These are phyloP conservation scores for Tuber calosporum DNA, from an alignment of 495 filamentous ascomycete genomes.

Conservation along the genomic window DNA sequence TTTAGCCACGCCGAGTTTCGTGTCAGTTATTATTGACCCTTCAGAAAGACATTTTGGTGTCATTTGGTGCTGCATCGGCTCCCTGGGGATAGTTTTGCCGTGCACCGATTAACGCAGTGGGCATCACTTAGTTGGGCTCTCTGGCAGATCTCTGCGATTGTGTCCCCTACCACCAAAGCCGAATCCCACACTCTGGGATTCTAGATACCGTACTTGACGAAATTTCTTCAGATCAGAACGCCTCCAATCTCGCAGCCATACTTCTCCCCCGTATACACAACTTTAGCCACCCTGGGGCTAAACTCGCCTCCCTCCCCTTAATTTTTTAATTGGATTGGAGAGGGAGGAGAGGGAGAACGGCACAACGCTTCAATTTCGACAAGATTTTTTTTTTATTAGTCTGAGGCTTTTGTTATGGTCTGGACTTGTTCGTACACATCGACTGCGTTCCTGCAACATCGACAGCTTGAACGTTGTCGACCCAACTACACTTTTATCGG, in stretches of 20 bases:
- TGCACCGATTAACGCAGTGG: conserved; percentile 37
- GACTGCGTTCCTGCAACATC: conserved; percentile 41
- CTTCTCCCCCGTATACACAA: conserved; percentile 32
- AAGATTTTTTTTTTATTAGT: conserved; percentile 31
- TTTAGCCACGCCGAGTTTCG: conserved; percentile 28
- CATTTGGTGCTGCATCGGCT: conserved; percentile 33
- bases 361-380: conserved; percentile 37
- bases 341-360: conserved; percentile 41
- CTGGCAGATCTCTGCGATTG: conserved; percentile 34
- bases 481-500: conserved; percentile 40
- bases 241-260: conserved; percentile 36
- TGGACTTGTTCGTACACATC: conserved; percentile 40
- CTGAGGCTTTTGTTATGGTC: conserved; percentile 41
- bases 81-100: conserved; percentile 28
- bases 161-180: conserved; percentile 29
- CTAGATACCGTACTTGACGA: conserved; percentile 21
- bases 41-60: conserved; percentile 26
- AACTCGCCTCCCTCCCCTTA: conserved; percentile 38
- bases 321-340: conserved; percentile 36
- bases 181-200: conserved; percentile 33
- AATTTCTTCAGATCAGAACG: conserved; percentile 37
- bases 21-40: conserved; percentile 27
- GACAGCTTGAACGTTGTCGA: conserved; percentile 40
- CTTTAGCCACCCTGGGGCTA: conserved; percentile 38
- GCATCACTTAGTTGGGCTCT: conserved; percentile 33